phyloP scores from a whole-genome alignment of 306 rosid species.

The Cicer judaicum region DNA sequence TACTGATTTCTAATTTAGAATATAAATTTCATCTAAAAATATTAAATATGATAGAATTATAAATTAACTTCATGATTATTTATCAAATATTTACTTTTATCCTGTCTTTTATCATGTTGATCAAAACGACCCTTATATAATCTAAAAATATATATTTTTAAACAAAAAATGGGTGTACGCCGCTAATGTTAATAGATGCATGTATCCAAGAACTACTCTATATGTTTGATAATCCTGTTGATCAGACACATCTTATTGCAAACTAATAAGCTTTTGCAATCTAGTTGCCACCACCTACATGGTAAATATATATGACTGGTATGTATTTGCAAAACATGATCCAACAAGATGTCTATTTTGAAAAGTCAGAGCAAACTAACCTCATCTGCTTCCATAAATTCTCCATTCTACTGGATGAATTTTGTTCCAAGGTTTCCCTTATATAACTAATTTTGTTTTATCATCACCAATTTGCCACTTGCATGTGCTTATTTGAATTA shows the following conservation, averaged over 20 bases:
- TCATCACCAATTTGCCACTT: background rate
- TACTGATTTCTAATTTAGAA: too few relatives aligned
- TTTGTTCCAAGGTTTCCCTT: conserved; percentile 44
- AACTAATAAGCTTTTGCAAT: conserved; percentile 8
- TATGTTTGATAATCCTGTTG: background rate
- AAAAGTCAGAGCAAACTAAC: conserved; percentile 52
- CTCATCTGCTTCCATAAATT: conserved; percentile 53
- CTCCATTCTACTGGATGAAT: conserved; percentile 46
- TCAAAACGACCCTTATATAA: background rate
- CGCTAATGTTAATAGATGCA: background rate
- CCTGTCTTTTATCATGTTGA: too few relatives aligned
- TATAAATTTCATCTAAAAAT: too few relatives aligned
- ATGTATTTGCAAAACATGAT: conserved; percentile 8
- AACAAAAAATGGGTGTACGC: background rate
- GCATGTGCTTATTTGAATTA: conserved; percentile 52
- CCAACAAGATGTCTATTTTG: background rate
- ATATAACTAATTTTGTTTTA: background rate
- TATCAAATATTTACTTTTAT: too few relatives aligned
- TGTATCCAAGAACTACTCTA: background rate
- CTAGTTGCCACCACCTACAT: background rate
- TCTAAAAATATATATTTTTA: background rate
- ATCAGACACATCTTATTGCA: background rate
- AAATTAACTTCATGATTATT: too few relatives aligned
- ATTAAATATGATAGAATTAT: too few relatives aligned
- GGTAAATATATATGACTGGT: background rate